phyloP scores from a whole-genome alignment of 352 stramenopile genomes.

The Phytophthora boehmeriae region DNA sequence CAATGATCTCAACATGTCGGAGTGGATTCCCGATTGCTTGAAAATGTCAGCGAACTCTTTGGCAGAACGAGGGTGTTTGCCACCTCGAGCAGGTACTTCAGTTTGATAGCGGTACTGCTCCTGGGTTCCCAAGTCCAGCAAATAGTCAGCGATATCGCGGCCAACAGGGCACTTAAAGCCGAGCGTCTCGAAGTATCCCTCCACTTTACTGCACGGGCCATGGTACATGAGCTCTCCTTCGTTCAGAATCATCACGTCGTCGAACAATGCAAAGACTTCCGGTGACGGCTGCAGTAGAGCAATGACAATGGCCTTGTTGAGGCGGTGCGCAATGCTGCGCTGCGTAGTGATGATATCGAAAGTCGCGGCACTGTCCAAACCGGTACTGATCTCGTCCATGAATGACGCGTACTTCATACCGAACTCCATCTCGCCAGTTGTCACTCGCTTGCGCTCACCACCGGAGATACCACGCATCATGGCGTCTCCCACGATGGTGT shows the following conservation, averaged over 20 bases:
- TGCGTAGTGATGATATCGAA: slow-evolving; percentile 58
- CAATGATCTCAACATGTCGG: slow-evolving; percentile 17
- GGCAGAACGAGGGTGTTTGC: slow-evolving; percentile 17
- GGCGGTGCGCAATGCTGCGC: slow-evolving; percentile 27
- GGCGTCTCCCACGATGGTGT: slow-evolving; percentile 58
- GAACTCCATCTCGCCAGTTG: slow-evolving; percentile 84
- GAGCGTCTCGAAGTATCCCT: slow-evolving; percentile 43
- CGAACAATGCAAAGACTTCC: slow-evolving; percentile 87
- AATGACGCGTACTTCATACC: slow-evolving; percentile 65
- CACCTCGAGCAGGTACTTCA: slow-evolving; percentile 9
- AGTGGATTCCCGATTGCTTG: slow-evolving; percentile 27
- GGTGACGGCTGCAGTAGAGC: slow-evolving; percentile 86
- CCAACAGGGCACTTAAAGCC: slow-evolving; percentile 37
- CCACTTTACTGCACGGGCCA: slow-evolving; percentile 23
- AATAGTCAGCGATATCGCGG: slow-evolving; percentile 37
- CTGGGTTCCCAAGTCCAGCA: slow-evolving; percentile 30
- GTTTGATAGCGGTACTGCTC: slow-evolving; percentile 35
- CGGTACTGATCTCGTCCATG: slow-evolving; percentile 92
- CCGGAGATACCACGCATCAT: slow-evolving; percentile 62
- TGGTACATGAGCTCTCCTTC: slow-evolving; percentile 85
- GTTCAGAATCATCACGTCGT: slow-evolving; percentile 58
- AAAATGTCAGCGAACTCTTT: slow-evolving; percentile 47
- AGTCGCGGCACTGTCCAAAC: slow-evolving; percentile 41
- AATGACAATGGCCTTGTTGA: slow-evolving; percentile 43
- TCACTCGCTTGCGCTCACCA: slow-evolving; percentile 66